Base-by-base conservation (phyloP, 305 asterid genomes). In the Euphrasia arctica region DNA sequence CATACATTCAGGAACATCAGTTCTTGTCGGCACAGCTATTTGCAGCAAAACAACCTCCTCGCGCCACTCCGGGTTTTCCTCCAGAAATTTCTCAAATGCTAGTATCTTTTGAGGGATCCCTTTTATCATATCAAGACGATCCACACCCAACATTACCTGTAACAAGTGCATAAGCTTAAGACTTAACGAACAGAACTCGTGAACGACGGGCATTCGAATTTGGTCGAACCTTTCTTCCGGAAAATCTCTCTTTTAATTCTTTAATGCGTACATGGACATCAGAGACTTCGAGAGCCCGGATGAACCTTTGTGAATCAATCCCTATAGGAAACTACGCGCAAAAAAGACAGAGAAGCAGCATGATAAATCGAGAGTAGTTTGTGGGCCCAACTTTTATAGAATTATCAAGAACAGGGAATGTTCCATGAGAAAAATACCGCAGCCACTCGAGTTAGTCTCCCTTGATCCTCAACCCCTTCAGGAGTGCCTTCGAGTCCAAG, bases 391-490 rank as follows among this genome's bases (percentile, higher is more conserved):
- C 9, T 34, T 10, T 5, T 34, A 34, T 34, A 34, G 6, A 66
- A 51, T n/a, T 57, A 61, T 69, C 62, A 64, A 50, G 77, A 70
- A n/a, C n/a, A n/a, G n/a, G n/a, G n/a, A n/a, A n/a, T n/a, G n/a
- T n/a, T n/a, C n/a, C n/a, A n/a, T n/a, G n/a, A n/a, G n/a, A n/a
- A 67, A 74, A 77, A 70, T 82, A 91, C 97, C 79, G 93, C 97
- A 72, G 97, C 97, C 42, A 91, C 97, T 74, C 96, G 97, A 75
- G 97, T 91, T 63, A 88, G 78, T 79, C 93, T 87, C 68, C 95
- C 97, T 77, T 91, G 97, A 79, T 88, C 95, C 82, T 91, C 97
- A 67, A 91, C 97, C 63, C 97, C 97, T 76, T 88, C 96, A 58
- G 96, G 96, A 70, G 95, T 88, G 70, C 97, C 97, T 86, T 91